Conservation (phyloP, 768 basidiomycete species). For the Lactarius tabidus region DNA sequence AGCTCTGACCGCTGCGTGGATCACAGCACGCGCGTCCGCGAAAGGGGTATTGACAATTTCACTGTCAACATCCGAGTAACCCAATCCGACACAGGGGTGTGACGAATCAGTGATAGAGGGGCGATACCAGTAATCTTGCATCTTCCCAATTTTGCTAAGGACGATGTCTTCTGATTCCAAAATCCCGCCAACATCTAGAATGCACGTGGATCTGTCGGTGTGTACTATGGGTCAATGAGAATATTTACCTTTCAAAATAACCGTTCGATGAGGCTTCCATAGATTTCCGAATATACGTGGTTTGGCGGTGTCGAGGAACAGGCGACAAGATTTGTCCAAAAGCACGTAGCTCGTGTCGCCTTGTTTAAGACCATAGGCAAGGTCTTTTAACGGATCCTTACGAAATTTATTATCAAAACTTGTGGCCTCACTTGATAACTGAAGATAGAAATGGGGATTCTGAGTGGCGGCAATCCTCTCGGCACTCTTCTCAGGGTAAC, state of each 20-base stretch:
- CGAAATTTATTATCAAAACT: not conserved
- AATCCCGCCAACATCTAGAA: not conserved
- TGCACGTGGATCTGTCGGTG: not conserved
- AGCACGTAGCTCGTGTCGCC: not conserved
- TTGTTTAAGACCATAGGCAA: not conserved
- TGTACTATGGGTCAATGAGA: too few relatives aligned
- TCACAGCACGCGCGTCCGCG: not conserved
- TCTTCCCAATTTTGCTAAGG: not conserved
- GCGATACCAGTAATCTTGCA: not conserved
- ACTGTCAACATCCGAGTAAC: not conserved
- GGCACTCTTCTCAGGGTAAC: not conserved
- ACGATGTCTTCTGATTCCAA: constrained; percentile 1
- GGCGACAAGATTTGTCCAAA: not conserved
- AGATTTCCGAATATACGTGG: constrained; percentile 1
- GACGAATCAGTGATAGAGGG: not conserved
- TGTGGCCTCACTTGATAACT: not conserved
- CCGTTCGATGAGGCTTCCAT: constrained; percentile 4
- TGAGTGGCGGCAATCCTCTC: not conserved
- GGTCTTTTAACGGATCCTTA: not conserved
- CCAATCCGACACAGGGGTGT: not conserved
- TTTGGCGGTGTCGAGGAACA: not conserved
- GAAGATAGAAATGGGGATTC: not conserved
- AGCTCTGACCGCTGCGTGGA: not conserved
- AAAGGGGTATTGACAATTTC: not conserved
- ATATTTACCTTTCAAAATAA: constrained; percentile 14